phyloP scores from a whole-genome alignment of 1,139 yeast genomes.

The Geotrichum restrictum region DNA sequence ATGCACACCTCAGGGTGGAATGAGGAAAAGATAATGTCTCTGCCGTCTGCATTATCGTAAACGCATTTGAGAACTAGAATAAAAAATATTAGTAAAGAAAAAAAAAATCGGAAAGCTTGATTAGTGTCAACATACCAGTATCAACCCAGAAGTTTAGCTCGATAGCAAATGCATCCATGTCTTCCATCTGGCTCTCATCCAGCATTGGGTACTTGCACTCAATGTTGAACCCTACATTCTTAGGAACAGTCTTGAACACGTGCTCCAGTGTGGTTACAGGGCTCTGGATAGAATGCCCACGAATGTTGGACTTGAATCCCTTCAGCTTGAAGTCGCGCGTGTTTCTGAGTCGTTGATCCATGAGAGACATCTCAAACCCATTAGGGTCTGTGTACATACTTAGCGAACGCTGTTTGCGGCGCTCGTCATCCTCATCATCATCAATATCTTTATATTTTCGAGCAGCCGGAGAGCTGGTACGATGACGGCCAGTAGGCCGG shows the following conservation, averaged over 20 bases:
- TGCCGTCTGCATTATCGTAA: conserved; percentile 70
- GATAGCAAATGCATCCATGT: conserved; percentile 78
- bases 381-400: conserved; percentile 27
- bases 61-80: conserved; percentile 65
- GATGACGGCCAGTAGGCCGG: background rate
- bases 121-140: conserved; percentile 3
- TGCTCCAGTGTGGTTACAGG: conserved; percentile 86
- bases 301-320: conserved; percentile 85
- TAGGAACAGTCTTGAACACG: conserved; percentile 74
- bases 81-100: background rate
- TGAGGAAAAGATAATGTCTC: conserved; percentile 87
- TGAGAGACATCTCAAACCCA: conserved; percentile 33
- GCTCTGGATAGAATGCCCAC: conserved; percentile 89
- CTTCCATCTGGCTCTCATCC: conserved; percentile 85
- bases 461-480: background rate
- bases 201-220: conserved; percentile 95
- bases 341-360: conserved; percentile 68
- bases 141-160: conserved; percentile 84
- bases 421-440: conserved; percentile 1
- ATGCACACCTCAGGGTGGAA: conserved; percentile 94
- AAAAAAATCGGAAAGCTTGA: too few species aligned
- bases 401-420: conserved; percentile 27
- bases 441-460: conserved; percentile 1
- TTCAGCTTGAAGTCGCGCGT: conserved; percentile 84
- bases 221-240: conserved; percentile 84